phyloP scores from a whole-genome alignment of 306 rosid species.

The Lupinus albus region DNA sequence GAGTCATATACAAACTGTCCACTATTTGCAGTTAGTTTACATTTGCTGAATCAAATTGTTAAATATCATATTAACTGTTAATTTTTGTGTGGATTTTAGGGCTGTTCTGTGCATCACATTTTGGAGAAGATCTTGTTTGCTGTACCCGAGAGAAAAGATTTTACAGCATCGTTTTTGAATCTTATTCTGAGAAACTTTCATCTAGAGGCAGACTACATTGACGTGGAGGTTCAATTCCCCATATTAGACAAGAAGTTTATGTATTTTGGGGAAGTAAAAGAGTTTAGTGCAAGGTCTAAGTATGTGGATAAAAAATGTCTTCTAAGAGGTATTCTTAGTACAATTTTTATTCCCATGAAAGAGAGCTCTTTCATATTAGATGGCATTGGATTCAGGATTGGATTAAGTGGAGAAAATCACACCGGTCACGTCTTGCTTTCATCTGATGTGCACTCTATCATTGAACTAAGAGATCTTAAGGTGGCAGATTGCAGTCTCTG shows the following conservation, averaged over 20 bases:
- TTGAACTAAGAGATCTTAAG: conserved; percentile 62
- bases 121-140: conserved; percentile 60
- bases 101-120: conserved; percentile 69
- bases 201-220: conserved; percentile 52
- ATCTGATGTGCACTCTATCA: conserved; percentile 48
- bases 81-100: conserved; percentile 62
- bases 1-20: neutral
- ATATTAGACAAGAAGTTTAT: conserved; percentile 48
- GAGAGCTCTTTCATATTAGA: conserved; percentile 49
- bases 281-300: conserved; percentile 60
- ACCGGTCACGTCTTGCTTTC: conserved; percentile 46
- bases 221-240: conserved; percentile 58
- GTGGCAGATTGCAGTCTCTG: conserved; percentile 53
- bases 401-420: conserved; percentile 47
- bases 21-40: conserved; percentile 4
- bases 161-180: conserved; percentile 53
- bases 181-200: conserved; percentile 68
- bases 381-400: conserved; percentile 60
- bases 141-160: conserved; percentile 49
- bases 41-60: conserved; percentile 27
- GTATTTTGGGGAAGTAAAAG: conserved; percentile 56
- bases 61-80: conserved; percentile 31
- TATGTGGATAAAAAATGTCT: conserved; percentile 54
- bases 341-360: conserved; percentile 56
- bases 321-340: conserved; percentile 52